Evolutionary conservation across 169 alveolate species (phyloP), one percentile per base, ranked within the genome.

Genomic region (Cryptosporidium tyzzeri): DNA sequence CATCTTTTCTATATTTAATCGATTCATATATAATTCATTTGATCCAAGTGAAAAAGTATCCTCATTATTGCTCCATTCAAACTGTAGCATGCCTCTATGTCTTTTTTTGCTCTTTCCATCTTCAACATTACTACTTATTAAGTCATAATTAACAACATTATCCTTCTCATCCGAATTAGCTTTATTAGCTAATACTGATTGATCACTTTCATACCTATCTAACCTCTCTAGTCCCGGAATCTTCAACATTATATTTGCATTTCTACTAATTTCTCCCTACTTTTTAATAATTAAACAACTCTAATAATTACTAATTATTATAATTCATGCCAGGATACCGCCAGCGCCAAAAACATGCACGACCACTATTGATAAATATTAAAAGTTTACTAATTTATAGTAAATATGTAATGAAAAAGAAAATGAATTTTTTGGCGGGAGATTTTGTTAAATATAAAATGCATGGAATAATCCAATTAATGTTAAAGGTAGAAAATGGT

Each of bases 11-110:
- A 75, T 96, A 70, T 95, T 95, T 37, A 95, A 92, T 41, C 98
- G 75, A 70, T 96, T 91, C 69, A 92, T 94, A 91, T 96, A 97
- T 35, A 96, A 84, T 1, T 98, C 98, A 85, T 97, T 97, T 86
- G 91, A 92, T 48, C 95, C 98, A 59, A 87, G 86, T 65, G 70
- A 71, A 23, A 95, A 80, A 7, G 98, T 96, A 80, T 96, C 98
- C 70, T 96, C 98, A 29, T 96, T 87, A 44, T 92, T 93, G 68
- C 95, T 96, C 98, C 98, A 96, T 55, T 96, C 98, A 71, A 95
- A 95, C 71, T 93, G 92, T 51, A 96, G 95, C 6, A 94, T 92
- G 50, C 94, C 94, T 59, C 92, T 89, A 16, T 80, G 89, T 44
- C 80, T 80, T 31, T 50, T 80, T 80, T 51, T 59, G 53, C 44